Evolutionary conservation across 1,284 basidiomycete genomes (phyloP).

Genomic region (Neolentinus lepideus): DNA sequence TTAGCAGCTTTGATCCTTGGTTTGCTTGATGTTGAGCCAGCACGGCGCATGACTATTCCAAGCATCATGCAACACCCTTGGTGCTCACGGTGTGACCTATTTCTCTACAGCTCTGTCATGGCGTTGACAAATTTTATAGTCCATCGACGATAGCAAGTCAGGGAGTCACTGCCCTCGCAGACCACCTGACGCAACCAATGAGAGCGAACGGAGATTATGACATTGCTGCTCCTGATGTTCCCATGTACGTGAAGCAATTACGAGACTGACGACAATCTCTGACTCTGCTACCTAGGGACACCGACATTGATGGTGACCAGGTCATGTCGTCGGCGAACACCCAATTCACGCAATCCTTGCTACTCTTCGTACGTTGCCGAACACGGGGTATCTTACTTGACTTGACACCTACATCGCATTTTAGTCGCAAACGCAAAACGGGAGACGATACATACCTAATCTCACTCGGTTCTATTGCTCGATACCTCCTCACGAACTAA

Average conservation of each 20-base stretch:
- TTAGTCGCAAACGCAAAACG: slow-evolving; percentile 71
- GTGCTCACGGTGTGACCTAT: slow-evolving; percentile 57
- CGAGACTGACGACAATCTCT: background rate
- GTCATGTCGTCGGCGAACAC: slow-evolving; percentile 42
- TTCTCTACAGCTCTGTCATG: background rate
- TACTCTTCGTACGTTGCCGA: slow-evolving; percentile 45
- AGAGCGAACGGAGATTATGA: slow-evolving; percentile 63
- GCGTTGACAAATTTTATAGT: slow-evolving; percentile 26
- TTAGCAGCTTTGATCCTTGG: slow-evolving; percentile 60
- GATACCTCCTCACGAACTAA: slow-evolving; percentile 42
- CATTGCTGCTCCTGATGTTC: slow-evolving; percentile 50
- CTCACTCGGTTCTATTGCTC: slow-evolving; percentile 74
- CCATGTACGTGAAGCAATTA: slow-evolving; percentile 11
- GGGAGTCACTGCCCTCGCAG: slow-evolving; percentile 48
- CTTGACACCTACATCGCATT: slow-evolving; percentile 3
- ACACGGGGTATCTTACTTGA: background rate
- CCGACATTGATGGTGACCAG: slow-evolving; percentile 48
- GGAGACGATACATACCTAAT: slow-evolving; percentile 57
- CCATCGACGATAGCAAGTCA: slow-evolving; percentile 64
- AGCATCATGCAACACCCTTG: slow-evolving; percentile 75
- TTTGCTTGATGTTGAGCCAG: slow-evolving; percentile 72
- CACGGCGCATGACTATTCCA: slow-evolving; percentile 60
- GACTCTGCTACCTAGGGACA: slow-evolving; percentile 10
- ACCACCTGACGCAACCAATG: slow-evolving; percentile 62
- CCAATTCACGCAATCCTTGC: slow-evolving; percentile 55